Evolutionary conservation across 768 basidiomycete species (phyloP).

Genomic region (Suillus clintonianus): DNA sequence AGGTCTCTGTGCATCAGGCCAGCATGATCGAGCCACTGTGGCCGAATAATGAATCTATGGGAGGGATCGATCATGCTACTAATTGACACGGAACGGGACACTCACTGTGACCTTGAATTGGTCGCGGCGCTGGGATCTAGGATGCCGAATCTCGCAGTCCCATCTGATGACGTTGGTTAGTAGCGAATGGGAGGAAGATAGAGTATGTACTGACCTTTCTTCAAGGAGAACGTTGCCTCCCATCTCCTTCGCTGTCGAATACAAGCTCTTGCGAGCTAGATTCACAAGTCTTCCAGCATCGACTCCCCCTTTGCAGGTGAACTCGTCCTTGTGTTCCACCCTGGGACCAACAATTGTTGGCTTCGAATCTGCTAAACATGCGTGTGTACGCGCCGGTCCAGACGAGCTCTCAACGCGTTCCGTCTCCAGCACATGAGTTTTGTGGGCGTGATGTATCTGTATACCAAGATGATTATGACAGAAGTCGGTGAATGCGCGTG

Average conservation of each 20-base stretch:
- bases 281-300: slow-evolving; percentile 35
- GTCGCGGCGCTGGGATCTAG: slow-evolving; percentile 28
- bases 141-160: slow-evolving; percentile 37
- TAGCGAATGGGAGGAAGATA: slow-evolving; percentile 16
- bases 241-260: slow-evolving; percentile 32
- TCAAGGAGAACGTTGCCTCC: slow-evolving; percentile 40
- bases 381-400: slow-evolving; percentile 33
- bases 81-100: slow-evolving; percentile 11
- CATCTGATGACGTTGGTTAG: slow-evolving; percentile 28
- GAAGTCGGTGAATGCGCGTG: slow-evolving; percentile 23
- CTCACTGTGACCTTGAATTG: slow-evolving; percentile 38
- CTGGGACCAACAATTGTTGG: slow-evolving; percentile 33
- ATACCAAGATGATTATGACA: slow-evolving; percentile 20
- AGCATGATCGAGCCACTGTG: slow-evolving; percentile 36
- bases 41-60: slow-evolving; percentile 36
- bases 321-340: slow-evolving; percentile 36
- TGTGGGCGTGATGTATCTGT: slow-evolving; percentile 20
- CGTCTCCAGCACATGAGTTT: slow-evolving; percentile 19
- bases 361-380: slow-evolving; percentile 19
- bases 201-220: slow-evolving; percentile 32
- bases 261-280: slow-evolving; percentile 34
- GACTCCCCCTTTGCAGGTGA: slow-evolving; percentile 38
- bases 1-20: slow-evolving; percentile 39
- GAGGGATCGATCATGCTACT: slow-evolving; percentile 13
- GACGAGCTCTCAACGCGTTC: slow-evolving; percentile 35